Conservation (phyloP, 2,329 filamentous ascomycete species). For the Ustilaginoidea virens region DNA sequence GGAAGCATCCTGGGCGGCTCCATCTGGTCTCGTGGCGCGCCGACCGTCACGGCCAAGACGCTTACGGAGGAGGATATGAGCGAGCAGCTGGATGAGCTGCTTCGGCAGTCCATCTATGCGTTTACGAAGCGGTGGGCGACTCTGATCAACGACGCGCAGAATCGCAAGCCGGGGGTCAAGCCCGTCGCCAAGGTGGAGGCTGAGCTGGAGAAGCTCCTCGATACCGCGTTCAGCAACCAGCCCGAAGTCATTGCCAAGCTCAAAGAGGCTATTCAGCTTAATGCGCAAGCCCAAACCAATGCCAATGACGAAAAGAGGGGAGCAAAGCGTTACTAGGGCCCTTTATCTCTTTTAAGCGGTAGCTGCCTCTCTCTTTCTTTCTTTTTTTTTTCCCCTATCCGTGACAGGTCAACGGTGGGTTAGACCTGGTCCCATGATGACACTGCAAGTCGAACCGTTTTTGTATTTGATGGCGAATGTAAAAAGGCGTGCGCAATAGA, state of each 20-base stretch:
- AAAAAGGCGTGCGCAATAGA: no score
- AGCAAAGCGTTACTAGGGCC: constrained; percentile 9
- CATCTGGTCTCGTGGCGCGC: constrained; percentile 26
- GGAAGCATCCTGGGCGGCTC: constrained; percentile 40
- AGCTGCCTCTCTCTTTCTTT: no score
- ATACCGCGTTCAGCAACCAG: constrained; percentile 42
- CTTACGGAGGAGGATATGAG: constrained; percentile 41
- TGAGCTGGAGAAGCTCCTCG: constrained; percentile 40
- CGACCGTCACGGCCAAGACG: constrained; percentile 22
- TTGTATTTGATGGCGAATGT: no score
- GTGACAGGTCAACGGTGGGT: no score
- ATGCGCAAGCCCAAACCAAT: constrained; percentile 36
- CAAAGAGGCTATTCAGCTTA: constrained; percentile 44
- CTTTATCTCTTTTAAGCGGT: no score
- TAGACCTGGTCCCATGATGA: no score
- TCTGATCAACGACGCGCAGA: constrained; percentile 32
- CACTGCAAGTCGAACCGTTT: no score
- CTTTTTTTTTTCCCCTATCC: no score
- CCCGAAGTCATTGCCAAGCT: constrained; percentile 43
- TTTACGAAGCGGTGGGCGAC: constrained; percentile 46
- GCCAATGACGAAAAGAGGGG: constrained; percentile 20
- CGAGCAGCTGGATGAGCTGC: constrained; percentile 47
- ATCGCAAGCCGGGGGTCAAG: constrained; percentile 31
- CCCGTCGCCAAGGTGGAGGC: constrained; percentile 36
- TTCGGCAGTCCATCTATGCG: constrained; percentile 45